Evolutionary conservation across 345 rosid genomes (phyloP), one percentile per base, ranked within the genome.

Genomic region (Brassica rapa): DNA sequence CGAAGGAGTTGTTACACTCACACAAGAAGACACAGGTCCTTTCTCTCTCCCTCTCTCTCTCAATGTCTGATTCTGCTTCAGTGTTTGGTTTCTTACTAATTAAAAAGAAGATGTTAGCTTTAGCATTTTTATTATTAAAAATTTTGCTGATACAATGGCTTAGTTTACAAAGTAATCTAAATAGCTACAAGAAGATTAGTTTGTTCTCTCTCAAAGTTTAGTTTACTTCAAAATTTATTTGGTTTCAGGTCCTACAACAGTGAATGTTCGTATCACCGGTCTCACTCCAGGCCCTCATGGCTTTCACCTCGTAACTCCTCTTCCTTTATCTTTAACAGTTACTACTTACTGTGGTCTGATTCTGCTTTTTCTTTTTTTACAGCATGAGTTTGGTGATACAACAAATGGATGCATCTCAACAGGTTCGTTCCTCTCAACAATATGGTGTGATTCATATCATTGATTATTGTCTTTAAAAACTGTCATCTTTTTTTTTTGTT

Each of bases 401-500:
- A 92, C 99, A 76, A 95, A 95, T 80, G 99, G 99, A 24, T 95
- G 99, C 85, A 88, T 95, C 51, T 95, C 99, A 21, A 92, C 98
- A 56, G 98, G 99, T 95, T 46, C 53, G 21, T 19, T 19, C 21
- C 21, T 19, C 21, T 19, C 21, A 19, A 19, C 21, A 19, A 19
- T 19, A 19, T 19, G 21, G 21, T 19, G 21, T 19, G 21, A 19
- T 19, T 19, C 21, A 19, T 19, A 19, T 19, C 21, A 19, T 19
- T 19, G 21, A 46, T 46, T 46, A 4, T 37, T 41, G 5, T 46
- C 12, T 46, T 46, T 43, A 3, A 0, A 19, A 19, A 19, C 21
- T 19, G 21, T 19, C 21, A 19, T 19, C 21, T 19, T 19, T 19
- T 19, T 19, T 19, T 19, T 19, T 19, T 19, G 21, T 19, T 3